Conservation (phyloP, 306 rosid species). For the Dalbergia oliveri region DNA sequence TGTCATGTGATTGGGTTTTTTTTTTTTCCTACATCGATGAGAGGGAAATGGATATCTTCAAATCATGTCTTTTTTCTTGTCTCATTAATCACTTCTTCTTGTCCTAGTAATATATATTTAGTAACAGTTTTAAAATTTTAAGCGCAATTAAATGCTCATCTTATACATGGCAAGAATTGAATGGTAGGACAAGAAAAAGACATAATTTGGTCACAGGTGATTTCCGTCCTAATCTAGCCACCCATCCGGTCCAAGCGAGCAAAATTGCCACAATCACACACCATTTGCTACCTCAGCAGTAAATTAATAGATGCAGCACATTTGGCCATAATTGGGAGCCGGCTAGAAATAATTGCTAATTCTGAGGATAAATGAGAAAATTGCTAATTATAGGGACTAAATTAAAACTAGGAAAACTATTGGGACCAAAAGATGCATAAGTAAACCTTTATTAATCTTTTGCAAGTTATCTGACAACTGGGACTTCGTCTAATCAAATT, state of each 20-base stretch:
- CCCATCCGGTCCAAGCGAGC: neutral
- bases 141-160: too few species aligned
- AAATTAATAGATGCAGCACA: neutral
- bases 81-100: too few species aligned
- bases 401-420: neutral
- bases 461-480: slow-evolving; percentile 16
- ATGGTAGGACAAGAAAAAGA: too few species aligned
- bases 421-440: slow-evolving; percentile 9
- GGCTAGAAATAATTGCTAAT: neutral
- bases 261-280: slow-evolving; percentile 10
- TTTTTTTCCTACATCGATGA: neutral
- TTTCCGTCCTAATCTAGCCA: neutral
- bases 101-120: too few species aligned
- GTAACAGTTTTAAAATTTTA: too few species aligned
- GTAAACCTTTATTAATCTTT: slow-evolving; percentile 8
- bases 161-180: too few species aligned
- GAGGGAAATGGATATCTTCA: neutral
- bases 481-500: neutral
- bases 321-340: neutral
- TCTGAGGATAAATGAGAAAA: slow-evolving; percentile 13
- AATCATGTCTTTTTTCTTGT: too few species aligned
- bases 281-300: neutral
- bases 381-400: neutral
- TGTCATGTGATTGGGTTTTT: neutral
- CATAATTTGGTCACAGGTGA: too few species aligned